phyloP scores from a whole-genome alignment of 2,329 filamentous ascomycete species.

The Paecilomyces niveus region DNA sequence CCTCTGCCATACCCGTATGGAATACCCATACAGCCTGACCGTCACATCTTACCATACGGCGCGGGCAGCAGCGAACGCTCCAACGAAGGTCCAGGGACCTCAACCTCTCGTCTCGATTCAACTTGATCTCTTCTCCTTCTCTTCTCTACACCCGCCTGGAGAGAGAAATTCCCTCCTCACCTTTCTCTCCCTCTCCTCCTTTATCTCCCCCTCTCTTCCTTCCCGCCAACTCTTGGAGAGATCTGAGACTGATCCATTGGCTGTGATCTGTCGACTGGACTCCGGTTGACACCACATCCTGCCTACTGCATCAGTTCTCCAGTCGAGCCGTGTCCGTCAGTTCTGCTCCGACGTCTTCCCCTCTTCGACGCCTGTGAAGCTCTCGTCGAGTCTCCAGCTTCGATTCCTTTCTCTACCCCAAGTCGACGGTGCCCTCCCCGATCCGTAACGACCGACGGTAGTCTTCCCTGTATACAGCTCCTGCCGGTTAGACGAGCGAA shows the following conservation, averaged over 20 bases:
- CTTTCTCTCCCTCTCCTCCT: slow-evolving; percentile 22
- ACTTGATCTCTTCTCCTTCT: slow-evolving; percentile 25
- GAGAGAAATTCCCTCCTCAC: slow-evolving; percentile 33
- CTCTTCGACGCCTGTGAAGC: slow-evolving; percentile 32
- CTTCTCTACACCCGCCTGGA: slow-evolving; percentile 35
- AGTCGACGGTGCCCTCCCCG: slow-evolving; percentile 24
- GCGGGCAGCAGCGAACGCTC: slow-evolving; percentile 14
- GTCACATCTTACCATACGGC: slow-evolving; percentile 15
- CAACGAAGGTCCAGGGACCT: slow-evolving; percentile 12
- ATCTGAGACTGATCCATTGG: slow-evolving; percentile 29
- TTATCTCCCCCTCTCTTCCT: slow-evolving; percentile 9
- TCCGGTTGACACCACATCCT: slow-evolving; percentile 20
- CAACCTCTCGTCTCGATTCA: slow-evolving; percentile 17
- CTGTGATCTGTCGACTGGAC: slow-evolving; percentile 19
- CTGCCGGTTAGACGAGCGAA: slow-evolving; percentile 31
- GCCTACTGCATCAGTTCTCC: slow-evolving; percentile 26
- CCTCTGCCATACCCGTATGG: neutral
- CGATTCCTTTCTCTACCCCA: slow-evolving; percentile 19
- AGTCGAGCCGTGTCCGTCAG: slow-evolving; percentile 33
- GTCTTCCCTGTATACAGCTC: slow-evolving; percentile 21
- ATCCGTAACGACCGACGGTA: neutral
- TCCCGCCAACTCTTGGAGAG: slow-evolving; percentile 32
- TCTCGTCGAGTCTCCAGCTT: slow-evolving; percentile 25
- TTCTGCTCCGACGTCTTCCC: slow-evolving; percentile 27
- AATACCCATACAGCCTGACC: slow-evolving; percentile 7